Conservation (phyloP, 106 monocot species). For the Xerophyta viscosa region DNA sequence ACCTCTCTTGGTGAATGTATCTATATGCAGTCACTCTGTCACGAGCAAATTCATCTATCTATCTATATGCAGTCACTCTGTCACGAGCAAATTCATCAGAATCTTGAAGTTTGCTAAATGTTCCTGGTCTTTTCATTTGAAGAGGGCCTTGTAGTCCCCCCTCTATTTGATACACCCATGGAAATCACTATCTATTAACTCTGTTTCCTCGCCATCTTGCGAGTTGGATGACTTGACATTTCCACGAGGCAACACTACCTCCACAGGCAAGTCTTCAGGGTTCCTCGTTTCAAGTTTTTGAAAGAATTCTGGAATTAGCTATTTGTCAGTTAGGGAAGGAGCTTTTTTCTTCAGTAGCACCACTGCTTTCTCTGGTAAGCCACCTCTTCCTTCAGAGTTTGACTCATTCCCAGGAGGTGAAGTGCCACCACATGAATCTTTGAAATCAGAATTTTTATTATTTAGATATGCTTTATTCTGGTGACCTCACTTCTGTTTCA, state of each 20-base stretch:
- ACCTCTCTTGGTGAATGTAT: too few relatives aligned
- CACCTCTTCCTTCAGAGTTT: constrained; percentile 29
- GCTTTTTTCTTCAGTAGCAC: constrained; percentile 62
- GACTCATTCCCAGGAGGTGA: constrained; percentile 35
- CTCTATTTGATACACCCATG: constrained; percentile 6
- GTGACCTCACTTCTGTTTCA: constrained; percentile 43
- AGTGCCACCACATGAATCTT: constrained; percentile 35
- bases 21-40: too few relatives aligned
- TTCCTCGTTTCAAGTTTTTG: constrained; percentile 80
- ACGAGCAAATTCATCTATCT: constrained; percentile 31
- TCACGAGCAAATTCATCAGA: constrained; percentile 35
- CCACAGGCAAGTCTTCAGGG: constrained; percentile 68
- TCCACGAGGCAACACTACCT: constrained; percentile 77
- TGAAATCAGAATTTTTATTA: constrained; percentile 34
- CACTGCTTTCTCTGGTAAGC: constrained; percentile 56
- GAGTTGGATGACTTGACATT: constrained; percentile 33
- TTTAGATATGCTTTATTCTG: constrained; percentile 22
- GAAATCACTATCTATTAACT: constrained; percentile 22
- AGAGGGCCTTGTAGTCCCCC: constrained; percentile 11
- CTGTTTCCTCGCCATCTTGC: constrained; percentile 31
- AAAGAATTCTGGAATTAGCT: constrained; percentile 86
- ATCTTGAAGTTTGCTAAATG: constrained; percentile 22
- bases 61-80: too few relatives aligned
- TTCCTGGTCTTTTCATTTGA: constrained; percentile 17
- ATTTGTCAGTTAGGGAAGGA: constrained; percentile 80